Percentiles rank a stretch among this genome's conserved stretches.
Conservation (phyloP, 768 basidiomycete species). For the Cyclocybe aegerita region DNA sequence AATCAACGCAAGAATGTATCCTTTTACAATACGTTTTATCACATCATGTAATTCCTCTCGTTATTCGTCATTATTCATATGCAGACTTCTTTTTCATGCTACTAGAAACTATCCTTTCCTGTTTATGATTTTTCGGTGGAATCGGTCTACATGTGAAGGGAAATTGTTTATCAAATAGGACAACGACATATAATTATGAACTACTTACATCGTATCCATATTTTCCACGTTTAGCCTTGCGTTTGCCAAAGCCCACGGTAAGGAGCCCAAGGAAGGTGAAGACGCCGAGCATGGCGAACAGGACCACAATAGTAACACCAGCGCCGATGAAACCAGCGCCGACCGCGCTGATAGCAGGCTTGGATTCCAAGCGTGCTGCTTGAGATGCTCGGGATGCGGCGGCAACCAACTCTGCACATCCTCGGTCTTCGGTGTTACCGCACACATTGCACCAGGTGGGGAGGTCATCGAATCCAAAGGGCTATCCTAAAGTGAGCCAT, state of each 20-base stretch:
- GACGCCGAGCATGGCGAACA: conserved; percentile 33
- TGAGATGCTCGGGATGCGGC: conserved; percentile 27
- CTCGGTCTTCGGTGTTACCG: conserved; percentile 52
- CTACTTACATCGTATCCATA: too few species aligned
- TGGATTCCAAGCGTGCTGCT: conserved; percentile 19
- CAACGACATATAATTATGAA: not conserved
- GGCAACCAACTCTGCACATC: conserved; percentile 49
- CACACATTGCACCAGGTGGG: conserved; percentile 61
- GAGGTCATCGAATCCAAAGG: conserved; percentile 49
- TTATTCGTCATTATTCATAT: too few species aligned
- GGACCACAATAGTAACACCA: conserved; percentile 46
- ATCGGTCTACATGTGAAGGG: too few species aligned
- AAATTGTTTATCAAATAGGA: too few species aligned
- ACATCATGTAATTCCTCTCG: too few species aligned
- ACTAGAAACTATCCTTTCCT: too few species aligned
- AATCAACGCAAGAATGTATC: too few species aligned
- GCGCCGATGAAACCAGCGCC: conserved; percentile 74
- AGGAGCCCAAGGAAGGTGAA: conserved; percentile 43
- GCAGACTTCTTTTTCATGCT: too few species aligned
- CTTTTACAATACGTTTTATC: too few species aligned
- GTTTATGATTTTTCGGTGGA: too few species aligned
- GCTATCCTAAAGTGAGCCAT: conserved; percentile 28
- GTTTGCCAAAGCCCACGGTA: conserved; percentile 17
- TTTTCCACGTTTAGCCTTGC: too few species aligned
- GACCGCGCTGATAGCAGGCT: conserved; percentile 45